A percentile compares a stretch with the other conserved stretches of the same genome.
Conservation (phyloP, 1,284 basidiomycete genomes). For the Ceratobasidium sp. region DNA sequence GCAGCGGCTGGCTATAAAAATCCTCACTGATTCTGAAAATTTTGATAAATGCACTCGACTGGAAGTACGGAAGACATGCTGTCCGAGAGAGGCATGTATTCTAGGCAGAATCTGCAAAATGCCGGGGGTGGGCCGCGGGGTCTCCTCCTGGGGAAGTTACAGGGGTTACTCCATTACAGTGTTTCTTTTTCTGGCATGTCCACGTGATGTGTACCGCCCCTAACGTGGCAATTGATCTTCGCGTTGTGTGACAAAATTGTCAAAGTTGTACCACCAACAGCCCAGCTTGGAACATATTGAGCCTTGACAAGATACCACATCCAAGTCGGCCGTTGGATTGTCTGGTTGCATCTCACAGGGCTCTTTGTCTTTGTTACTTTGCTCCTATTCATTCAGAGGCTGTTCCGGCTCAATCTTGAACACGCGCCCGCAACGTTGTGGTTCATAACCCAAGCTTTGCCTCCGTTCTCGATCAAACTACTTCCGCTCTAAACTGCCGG, state of each 20-base stretch:
- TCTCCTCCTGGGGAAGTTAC: no score
- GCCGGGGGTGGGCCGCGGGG: no score
- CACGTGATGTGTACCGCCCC: background rate
- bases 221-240: background rate
- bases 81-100: no score
- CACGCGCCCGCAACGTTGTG: constrained; percentile 10
- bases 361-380: no score
- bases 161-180: no score
- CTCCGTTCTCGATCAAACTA: background rate
- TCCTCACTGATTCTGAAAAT: no score
- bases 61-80: no score
- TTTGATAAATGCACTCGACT: no score
- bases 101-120: no score
- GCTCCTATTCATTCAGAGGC: background rate
- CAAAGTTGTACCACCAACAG: background rate
- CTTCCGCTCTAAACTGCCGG: background rate
- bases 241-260: background rate
- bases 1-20: no score
- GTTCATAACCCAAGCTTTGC: background rate
- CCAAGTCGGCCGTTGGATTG: background rate
- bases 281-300: background rate
- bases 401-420: background rate
- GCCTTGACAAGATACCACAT: background rate
- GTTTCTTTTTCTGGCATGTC: no score
- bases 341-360: no score